Percentiles rank a stretch among this genome's conserved stretches.
These are phyloP conservation scores for Fusarium beomiforme DNA, from an alignment of 2,329 filamentous ascomycete genomes.

Conservation along the genomic window DNA sequence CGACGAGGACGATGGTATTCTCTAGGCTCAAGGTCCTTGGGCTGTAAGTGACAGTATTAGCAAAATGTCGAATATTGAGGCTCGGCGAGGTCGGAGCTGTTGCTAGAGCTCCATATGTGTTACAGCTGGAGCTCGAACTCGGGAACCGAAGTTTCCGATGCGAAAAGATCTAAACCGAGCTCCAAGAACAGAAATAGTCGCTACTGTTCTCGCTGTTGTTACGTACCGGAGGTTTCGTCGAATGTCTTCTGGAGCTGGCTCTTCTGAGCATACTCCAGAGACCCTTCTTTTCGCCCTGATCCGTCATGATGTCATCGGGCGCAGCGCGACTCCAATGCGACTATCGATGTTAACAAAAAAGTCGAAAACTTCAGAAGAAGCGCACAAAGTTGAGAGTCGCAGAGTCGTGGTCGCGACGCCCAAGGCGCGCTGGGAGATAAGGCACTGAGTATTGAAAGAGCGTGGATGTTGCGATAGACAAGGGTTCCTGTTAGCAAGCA, in stretches of 20 bases:
- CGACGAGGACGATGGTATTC: conserved; percentile 36
- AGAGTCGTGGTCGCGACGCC: conserved; percentile 30
- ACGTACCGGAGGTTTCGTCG: conserved; percentile 38
- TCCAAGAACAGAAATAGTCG: background rate
- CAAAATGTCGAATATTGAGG: background rate
- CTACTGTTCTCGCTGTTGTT: background rate
- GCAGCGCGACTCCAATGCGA: conserved; percentile 25
- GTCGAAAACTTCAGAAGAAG: background rate
- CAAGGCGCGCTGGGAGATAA: conserved; percentile 28
- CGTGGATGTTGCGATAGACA: conserved; percentile 5
- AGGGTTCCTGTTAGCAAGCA: conserved; percentile 24
- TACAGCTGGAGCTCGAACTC: conserved; percentile 16
- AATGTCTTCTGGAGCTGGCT: conserved; percentile 50
- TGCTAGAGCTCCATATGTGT: conserved; percentile 22
- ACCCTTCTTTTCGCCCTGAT: conserved; percentile 51
- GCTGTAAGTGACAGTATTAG: conserved; percentile 19
- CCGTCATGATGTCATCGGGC: conserved; percentile 47
- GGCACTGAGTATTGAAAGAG: background rate
- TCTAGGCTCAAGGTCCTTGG: conserved; percentile 28
- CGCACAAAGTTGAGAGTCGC: conserved; percentile 7
- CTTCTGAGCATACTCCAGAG: conserved; percentile 63
- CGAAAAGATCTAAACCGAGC: background rate
- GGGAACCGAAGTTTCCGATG: background rate
- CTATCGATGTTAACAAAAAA: conserved; percentile 6
- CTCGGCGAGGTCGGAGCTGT: conserved; percentile 19